These are phyloP conservation scores for Podospora australis DNA, from an alignment of 495 filamentous ascomycete species.

Conservation along the genomic window DNA sequence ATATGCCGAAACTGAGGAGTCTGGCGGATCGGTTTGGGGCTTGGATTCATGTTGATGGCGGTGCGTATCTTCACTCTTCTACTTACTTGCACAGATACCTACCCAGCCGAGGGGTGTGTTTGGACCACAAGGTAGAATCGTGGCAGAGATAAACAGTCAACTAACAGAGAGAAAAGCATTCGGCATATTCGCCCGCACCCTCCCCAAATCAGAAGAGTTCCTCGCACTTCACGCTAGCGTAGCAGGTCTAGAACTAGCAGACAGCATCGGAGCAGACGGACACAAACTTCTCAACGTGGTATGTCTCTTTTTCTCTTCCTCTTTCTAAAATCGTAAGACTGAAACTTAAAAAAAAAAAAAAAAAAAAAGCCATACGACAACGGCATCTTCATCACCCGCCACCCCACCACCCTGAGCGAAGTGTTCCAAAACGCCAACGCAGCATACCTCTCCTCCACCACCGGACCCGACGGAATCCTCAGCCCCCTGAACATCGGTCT, in stretches of 20 bases:
- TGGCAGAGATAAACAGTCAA: no score
- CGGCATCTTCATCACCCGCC: constrained; percentile 76
- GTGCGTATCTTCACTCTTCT: constrained; percentile 32
- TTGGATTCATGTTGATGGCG: constrained; percentile 88
- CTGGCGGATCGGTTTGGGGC: constrained; percentile 69
- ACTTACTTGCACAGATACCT: no score
- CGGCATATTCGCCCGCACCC: constrained; percentile 68
- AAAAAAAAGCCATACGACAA: constrained; percentile 70
- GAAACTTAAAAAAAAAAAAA: no score
- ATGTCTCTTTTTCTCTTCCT: constrained; percentile 16
- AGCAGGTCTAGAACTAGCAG: constrained; percentile 71
- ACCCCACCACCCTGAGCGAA: constrained; percentile 46
- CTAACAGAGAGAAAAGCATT: no score
- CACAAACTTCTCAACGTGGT: constrained; percentile 92
- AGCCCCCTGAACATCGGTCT: constrained; percentile 84
- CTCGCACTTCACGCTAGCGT: constrained; percentile 44
- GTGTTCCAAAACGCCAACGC: constrained; percentile 84
- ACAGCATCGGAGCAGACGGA: constrained; percentile 79
- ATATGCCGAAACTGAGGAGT: constrained; percentile 57
- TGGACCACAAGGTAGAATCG: no score
- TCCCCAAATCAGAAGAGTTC: constrained; percentile 57
- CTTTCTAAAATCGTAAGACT: no score
- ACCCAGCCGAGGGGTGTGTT: no score
- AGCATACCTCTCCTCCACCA: constrained; percentile 56
- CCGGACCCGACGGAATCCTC: constrained; percentile 44